Base-by-base conservation (phyloP, 805 yeast genomes). In the Kodamaea neixiangensis region DNA sequence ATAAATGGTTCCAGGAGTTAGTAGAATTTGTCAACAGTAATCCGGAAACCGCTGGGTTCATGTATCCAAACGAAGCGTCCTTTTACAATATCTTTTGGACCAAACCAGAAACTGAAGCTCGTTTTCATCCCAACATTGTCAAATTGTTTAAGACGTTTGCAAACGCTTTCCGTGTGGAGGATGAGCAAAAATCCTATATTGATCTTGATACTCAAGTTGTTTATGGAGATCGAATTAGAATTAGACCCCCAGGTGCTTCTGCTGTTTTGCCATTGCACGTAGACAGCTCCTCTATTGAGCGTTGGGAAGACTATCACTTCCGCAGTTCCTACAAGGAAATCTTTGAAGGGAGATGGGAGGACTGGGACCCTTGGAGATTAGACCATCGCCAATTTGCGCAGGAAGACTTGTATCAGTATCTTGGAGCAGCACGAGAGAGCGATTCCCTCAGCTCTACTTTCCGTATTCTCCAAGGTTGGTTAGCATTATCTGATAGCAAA, bases 381-480 rank as follows among this genome's bases (percentile, higher is more conserved):
- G 67, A 67, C 17, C 64, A 65, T 31, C 58, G 79, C 21, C 60
- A 69, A 9, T 52, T 58, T 20, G 74, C 75, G 1, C 58, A 59
- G 7, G 63, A 66, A 48, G 69, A 71, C 47, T 54, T 69, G 44
- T 71, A 74, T 54, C 64, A 63, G 38, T 56, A 57, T 45, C 31
- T 25, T 25, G 58, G 22, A 3, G 11, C 17, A 10, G 19, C 44
- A 15, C 42, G 42, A 14, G 42, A 14, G 2, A 18, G 22, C 11
- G 21, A 38, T n/a, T 34, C 49, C 13, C 50, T 50, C 44, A 71
- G 76, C 54, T 60, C 71, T 11, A 64, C 66, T 13, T 72, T 75
- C 55, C 64, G 80, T 47, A 60, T 75, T 3, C 69, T 73, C 41
- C 79, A 76, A 57, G 79, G 79, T 5, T 76, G 79, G 78, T 54